Percentiles rank a stretch among this genome's conserved stretches.
Conservation (phyloP, 768 basidiomycete genomes). For the Dendrothele bispora region DNA sequence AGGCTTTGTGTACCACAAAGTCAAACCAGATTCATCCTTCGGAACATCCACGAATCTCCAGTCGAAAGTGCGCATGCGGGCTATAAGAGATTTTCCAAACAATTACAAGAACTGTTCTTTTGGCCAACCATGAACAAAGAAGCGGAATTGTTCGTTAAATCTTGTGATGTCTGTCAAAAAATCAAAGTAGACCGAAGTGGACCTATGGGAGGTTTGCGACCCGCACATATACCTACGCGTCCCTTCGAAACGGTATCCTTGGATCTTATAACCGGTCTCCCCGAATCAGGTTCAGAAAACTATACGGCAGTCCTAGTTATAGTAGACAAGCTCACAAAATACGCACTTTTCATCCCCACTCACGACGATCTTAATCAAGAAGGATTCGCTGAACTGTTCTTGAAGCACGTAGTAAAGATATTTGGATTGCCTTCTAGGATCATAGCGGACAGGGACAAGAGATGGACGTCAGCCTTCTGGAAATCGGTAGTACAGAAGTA, state of each 20-base stretch:
- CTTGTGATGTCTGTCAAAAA: conserved; percentile 30
- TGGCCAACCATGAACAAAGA: conserved; percentile 14
- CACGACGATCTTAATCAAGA: conserved; percentile 14
- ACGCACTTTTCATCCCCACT: conserved; percentile 16
- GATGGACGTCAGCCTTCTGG: conserved; percentile 27
- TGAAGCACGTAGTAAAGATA: conserved; percentile 17
- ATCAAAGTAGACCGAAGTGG: conserved; percentile 15
- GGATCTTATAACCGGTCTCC: conserved; percentile 23
- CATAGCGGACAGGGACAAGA: conserved; percentile 17
- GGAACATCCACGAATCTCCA: conserved; percentile 17
- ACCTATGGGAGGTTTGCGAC: conserved; percentile 17
- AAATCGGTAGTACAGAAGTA: conserved; percentile 16
- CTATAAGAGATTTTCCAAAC: conserved; percentile 10
- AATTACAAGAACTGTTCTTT: conserved; percentile 10
- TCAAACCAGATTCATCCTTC: conserved; percentile 5
- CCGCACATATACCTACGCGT: conserved; percentile 17
- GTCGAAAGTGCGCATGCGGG: no score
- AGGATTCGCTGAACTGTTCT: conserved; percentile 23
- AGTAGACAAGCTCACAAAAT: conserved; percentile 25
- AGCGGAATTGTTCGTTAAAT: conserved; percentile 3
- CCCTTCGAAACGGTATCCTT: conserved; percentile 20
- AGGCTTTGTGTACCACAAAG: conserved; percentile 18
- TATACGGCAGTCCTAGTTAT: conserved; percentile 18
- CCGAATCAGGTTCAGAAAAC: conserved; percentile 15
- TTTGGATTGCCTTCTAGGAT: conserved; percentile 21